Percentiles rank a stretch among this genome's conserved stretches.
Evolutionary conservation across 2,329 filamentous ascomycete species (phyloP).

Genomic region (Claviceps arundinis): DNA sequence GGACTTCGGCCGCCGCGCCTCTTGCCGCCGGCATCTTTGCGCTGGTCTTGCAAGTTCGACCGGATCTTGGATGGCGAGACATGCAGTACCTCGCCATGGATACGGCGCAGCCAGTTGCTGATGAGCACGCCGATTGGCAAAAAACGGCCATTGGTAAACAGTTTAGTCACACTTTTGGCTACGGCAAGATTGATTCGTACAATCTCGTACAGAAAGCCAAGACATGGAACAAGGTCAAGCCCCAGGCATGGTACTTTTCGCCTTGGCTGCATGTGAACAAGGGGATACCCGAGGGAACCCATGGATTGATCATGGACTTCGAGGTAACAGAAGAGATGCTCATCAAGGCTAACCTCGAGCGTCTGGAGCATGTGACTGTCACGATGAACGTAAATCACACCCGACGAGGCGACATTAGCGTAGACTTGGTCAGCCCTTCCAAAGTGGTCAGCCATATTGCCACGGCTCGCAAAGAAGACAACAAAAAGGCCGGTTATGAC

Average conservation of each 20-base stretch:
- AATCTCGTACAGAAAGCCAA: conserved; percentile 75
- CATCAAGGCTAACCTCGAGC: conserved; percentile 66
- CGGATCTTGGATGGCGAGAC: conserved; percentile 85
- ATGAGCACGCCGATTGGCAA: conserved; percentile 61
- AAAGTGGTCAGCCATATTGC: conserved; percentile 76
- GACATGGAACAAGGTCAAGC: conserved; percentile 78
- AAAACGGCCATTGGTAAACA: conserved; percentile 67
- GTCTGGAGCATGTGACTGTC: conserved; percentile 86
- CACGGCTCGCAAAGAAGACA: conserved; percentile 58
- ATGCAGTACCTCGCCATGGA: conserved; percentile 82
- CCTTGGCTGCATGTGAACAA: conserved; percentile 89
- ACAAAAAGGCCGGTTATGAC: conserved; percentile 55
- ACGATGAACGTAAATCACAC: conserved; percentile 93
- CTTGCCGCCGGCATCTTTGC: conserved; percentile 87
- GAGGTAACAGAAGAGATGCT: conserved; percentile 74
- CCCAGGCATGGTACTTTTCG: conserved; percentile 87
- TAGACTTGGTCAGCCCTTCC: conserved; percentile 75
- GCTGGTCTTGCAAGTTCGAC: conserved; percentile 70
- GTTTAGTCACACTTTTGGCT: conserved; percentile 91
- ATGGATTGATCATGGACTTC: conserved; percentile 68
- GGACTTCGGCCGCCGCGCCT: conserved; percentile 89
- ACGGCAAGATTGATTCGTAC: conserved; percentile 87
- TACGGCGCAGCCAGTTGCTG: conserved; percentile 70
- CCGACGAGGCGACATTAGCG: conserved; percentile 79
- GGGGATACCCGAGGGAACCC: conserved; percentile 68